Evolutionary conservation across 1,284 basidiomycete species (phyloP).

Genomic region (Tylopilus sp.): DNA sequence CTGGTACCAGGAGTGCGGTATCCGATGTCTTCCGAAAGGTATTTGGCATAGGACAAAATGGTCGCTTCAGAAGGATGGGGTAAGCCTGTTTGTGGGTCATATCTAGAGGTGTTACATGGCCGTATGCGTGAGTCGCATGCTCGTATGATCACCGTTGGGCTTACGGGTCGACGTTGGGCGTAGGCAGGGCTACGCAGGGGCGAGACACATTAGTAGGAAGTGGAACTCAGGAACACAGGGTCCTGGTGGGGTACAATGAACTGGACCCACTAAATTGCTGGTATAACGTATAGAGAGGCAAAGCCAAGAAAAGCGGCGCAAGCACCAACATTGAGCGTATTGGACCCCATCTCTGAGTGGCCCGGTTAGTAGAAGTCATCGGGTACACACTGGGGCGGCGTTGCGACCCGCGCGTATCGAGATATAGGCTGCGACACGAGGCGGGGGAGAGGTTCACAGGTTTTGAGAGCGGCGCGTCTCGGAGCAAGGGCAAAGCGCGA

Average conservation of each 20-base stretch:
- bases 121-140: neutral
- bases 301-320: slow-evolving; percentile 43
- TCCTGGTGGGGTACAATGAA: neutral
- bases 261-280: slow-evolving; percentile 45
- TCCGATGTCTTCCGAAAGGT: slow-evolving; percentile 82
- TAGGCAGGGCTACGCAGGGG: slow-evolving; percentile 36
- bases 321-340: slow-evolving; percentile 44
- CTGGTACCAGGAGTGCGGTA: slow-evolving; percentile 90
- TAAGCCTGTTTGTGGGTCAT: slow-evolving; percentile 49
- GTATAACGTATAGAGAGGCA: slow-evolving; percentile 39
- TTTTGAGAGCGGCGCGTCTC: neutral
- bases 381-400: neutral
- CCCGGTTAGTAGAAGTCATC: slow-evolving; percentile 10
- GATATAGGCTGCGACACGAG: neutral
- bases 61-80: slow-evolving; percentile 70
- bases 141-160: slow-evolving; percentile 3
- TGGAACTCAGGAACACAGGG: neutral
- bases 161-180: slow-evolving; percentile 40
- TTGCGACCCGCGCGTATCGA: neutral
- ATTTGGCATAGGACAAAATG: slow-evolving; percentile 58
- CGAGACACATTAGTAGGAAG: slow-evolving; percentile 1
- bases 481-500: too few relatives aligned
- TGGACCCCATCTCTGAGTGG: slow-evolving; percentile 39
- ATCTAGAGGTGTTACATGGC: slow-evolving; percentile 33
- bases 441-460: neutral